Conservation (phyloP, 257 asterid species). For the Ligustrum vulgare region DNA sequence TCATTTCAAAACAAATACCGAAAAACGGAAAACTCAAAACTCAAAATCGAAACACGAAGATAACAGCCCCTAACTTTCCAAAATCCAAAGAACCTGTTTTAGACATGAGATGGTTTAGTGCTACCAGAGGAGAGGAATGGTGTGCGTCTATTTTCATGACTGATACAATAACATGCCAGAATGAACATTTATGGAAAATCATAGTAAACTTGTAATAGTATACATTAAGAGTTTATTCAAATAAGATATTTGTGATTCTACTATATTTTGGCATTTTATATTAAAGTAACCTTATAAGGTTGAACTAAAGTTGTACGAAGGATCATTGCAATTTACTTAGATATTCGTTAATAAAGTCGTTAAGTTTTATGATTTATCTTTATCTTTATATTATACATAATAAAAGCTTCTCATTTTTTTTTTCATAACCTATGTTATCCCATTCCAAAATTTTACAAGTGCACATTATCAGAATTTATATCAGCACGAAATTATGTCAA, state of each 20-base stretch:
- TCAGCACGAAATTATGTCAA: neutral
- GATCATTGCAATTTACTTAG: neutral
- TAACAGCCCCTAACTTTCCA: too few relatives aligned
- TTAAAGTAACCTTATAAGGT: neutral
- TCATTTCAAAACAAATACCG: too few relatives aligned
- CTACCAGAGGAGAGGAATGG: neutral
- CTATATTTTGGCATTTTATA: neutral
- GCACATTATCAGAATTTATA: neutral
- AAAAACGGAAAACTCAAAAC: too few relatives aligned
- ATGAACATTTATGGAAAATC: neutral
- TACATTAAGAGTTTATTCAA: neutral
- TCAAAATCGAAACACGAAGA: too few relatives aligned
- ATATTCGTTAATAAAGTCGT: neutral
- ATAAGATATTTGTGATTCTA: neutral
- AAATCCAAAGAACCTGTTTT: neutral
- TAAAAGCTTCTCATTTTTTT: neutral
- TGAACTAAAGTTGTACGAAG: neutral
- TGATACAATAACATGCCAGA: neutral
- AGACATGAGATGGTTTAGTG: neutral
- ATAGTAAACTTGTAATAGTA: neutral
- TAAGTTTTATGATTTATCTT: too few relatives aligned
- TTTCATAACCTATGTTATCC: neutral
- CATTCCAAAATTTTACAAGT: neutral
- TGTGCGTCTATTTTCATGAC: neutral
- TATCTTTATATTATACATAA: neutral